Conservation (phyloP, 2,329 filamentous ascomycete species). For the Colletotrichum gloeosporioides region DNA sequence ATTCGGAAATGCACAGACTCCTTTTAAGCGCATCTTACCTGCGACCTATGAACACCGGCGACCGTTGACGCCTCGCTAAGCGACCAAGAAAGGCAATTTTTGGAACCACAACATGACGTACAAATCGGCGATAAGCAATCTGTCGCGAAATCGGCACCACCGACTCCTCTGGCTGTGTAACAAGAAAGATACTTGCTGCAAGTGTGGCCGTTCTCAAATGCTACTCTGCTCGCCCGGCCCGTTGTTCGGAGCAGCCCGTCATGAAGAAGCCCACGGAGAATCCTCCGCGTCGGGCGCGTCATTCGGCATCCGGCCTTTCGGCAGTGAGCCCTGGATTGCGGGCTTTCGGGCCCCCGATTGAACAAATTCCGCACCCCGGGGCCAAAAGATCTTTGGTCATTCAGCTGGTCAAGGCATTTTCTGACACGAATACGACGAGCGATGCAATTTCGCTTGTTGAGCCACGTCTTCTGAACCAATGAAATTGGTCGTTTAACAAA, state of each 20-base stretch:
- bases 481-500: background rate
- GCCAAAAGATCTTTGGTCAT: background rate
- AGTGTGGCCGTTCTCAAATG: background rate
- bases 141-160: background rate
- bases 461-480: background rate
- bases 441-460: background rate
- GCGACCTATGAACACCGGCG: too few species aligned
- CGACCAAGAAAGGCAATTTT: background rate
- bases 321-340: background rate
- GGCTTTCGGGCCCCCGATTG: background rate
- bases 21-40: too few species aligned
- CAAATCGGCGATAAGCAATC: background rate
- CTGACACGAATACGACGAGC: background rate
- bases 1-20: too few species aligned
- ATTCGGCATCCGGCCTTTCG: background rate
- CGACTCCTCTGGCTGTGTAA: background rate
- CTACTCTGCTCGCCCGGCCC: background rate
- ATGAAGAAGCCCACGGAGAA: too few species aligned
- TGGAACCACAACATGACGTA: background rate
- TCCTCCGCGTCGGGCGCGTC: background rate
- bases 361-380: background rate
- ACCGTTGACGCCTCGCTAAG: background rate
- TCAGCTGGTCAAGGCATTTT: background rate
- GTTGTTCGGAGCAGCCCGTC: background rate
- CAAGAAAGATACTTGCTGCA: too few species aligned